These are phyloP conservation scores for Cladophialophora psammophila DNA, from an alignment of 2,329 filamentous ascomycete species.

Conservation along the genomic window DNA sequence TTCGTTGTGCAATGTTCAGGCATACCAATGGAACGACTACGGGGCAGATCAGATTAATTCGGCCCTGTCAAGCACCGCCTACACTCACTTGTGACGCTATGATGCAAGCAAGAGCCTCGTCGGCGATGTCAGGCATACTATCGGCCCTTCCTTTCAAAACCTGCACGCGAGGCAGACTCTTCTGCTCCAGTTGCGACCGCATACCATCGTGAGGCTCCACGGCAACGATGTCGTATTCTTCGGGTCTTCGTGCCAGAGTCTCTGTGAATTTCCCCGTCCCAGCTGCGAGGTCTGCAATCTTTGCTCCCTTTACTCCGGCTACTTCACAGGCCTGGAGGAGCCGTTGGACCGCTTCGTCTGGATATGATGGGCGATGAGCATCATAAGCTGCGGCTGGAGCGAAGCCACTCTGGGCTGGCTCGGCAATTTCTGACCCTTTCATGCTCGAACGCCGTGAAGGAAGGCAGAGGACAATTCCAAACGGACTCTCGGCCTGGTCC, in stretches of 20 bases:
- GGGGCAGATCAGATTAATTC: conserved; percentile 15
- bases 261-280: conserved; percentile 77
- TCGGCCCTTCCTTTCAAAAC: conserved; percentile 66
- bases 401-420: conserved; percentile 62
- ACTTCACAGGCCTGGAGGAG: conserved; percentile 66
- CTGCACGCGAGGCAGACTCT: conserved; percentile 63
- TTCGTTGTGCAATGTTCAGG: conserved; percentile 13
- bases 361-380: conserved; percentile 72
- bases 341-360: conserved; percentile 62
- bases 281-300: conserved; percentile 64
- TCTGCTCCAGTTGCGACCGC: conserved; percentile 66
- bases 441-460: conserved; percentile 2
- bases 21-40: conserved; percentile 62
- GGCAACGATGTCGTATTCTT: conserved; percentile 67
- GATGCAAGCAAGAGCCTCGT: conserved; percentile 69
- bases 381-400: conserved; percentile 71
- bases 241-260: conserved; percentile 63
- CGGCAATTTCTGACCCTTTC: conserved; percentile 21
- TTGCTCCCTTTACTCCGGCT: conserved; percentile 54
- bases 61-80: not conserved
- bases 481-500: not conserved
- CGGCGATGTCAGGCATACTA: conserved; percentile 57
- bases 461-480: not conserved
- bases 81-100: conserved; percentile 70
- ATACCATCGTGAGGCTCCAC: conserved; percentile 73